Conservation (phyloP, 495 filamentous ascomycete species). For the Cenococcum geophilum region DNA sequence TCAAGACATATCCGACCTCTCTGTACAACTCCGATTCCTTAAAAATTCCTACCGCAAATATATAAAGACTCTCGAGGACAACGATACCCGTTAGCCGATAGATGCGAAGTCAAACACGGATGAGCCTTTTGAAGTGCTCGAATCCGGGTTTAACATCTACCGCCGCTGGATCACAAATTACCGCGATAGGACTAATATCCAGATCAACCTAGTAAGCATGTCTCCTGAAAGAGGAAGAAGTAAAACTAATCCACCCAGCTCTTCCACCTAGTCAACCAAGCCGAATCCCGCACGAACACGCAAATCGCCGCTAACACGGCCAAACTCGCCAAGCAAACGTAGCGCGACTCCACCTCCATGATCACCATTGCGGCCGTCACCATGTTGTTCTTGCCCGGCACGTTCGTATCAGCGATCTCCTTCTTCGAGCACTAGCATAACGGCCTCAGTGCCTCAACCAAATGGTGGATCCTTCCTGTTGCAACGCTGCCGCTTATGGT, state of each 20-base stretch:
- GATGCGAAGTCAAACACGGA: not conserved
- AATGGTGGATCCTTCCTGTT: conserved; percentile 21
- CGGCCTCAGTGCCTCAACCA: conserved; percentile 3
- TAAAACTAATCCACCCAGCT: conserved; percentile 4
- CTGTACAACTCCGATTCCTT: conserved; percentile 11
- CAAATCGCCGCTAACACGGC: conserved; percentile 32
- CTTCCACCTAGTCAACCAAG: conserved; percentile 21
- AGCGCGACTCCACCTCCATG: conserved; percentile 39
- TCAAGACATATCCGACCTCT: conserved; percentile 9
- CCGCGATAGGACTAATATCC: conserved; percentile 19
- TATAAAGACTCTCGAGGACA: not conserved
- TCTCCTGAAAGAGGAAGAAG: not conserved
- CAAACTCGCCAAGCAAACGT: conserved; percentile 33
- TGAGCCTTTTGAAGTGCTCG: conserved; percentile 11
- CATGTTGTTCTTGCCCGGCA: conserved; percentile 40
- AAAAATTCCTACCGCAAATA: conserved; percentile 1
- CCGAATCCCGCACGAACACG: conserved; percentile 9
- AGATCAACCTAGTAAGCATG: conserved; percentile 16
- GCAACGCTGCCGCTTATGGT: conserved; percentile 11
- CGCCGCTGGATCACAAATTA: conserved; percentile 9
- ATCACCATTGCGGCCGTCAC: conserved; percentile 41
- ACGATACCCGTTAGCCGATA: not conserved
- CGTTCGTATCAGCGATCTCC: conserved; percentile 31
- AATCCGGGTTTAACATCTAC: conserved; percentile 8
- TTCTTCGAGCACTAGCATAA: conserved; percentile 14